phyloP scores from a whole-genome alignment of 108 stramenopile genomes.

The Cyclotella choctawhatcheeana region DNA sequence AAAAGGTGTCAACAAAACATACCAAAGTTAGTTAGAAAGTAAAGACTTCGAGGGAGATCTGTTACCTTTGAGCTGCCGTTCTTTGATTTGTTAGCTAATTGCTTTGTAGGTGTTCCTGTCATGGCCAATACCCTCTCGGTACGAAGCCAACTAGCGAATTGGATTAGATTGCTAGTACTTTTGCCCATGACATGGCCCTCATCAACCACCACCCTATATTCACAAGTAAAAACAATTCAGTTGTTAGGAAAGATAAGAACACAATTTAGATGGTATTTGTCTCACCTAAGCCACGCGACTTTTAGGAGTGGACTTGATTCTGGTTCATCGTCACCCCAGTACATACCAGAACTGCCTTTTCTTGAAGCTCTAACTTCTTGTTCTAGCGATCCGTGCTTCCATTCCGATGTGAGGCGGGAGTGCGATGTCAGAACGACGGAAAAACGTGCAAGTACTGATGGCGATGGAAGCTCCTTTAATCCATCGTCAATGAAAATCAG shows the following conservation, averaged over 20 bases:
- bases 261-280: neutral
- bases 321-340: slow-evolving; percentile 29
- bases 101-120: slow-evolving; percentile 89
- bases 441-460: slow-evolving; percentile 66
- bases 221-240: slow-evolving; percentile 1
- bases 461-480: slow-evolving; percentile 58
- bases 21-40: slow-evolving; percentile 64
- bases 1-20: too few species aligned
- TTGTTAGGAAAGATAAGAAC: neutral
- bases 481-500: slow-evolving; percentile 75
- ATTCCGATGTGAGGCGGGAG: slow-evolving; percentile 73
- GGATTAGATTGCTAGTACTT: slow-evolving; percentile 66
- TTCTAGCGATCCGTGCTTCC: slow-evolving; percentile 81
- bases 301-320: slow-evolving; percentile 74
- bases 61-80: too few species aligned
- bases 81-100: slow-evolving; percentile 56
- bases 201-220: slow-evolving; percentile 64
- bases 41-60: slow-evolving; percentile 59
- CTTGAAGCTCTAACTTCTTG: slow-evolving; percentile 60
- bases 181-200: slow-evolving; percentile 89
- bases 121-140: slow-evolving; percentile 65
- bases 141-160: slow-evolving; percentile 78
- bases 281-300: slow-evolving; percentile 66
- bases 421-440: slow-evolving; percentile 73
- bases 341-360: slow-evolving; percentile 17